Evolutionary conservation across 176 grass and related monocot genomes (phyloP), one percentile per base, ranked within the genome.

Genomic region (Aechmea fasciata): DNA sequence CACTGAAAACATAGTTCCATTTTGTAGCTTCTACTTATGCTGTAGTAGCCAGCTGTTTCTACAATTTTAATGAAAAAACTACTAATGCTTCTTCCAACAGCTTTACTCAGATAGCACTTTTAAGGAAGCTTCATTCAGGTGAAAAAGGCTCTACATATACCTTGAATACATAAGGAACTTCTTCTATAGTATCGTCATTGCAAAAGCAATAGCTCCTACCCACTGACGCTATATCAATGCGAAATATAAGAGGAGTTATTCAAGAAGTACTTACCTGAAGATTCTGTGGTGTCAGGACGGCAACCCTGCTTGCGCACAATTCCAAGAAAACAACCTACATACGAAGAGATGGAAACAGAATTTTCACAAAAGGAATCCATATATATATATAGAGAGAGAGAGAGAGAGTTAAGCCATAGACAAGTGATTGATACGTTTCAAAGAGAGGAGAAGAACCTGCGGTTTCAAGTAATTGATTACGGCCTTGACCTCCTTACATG

Each of bases 261-360:
- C 8, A 61, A 9, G 55, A 18, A 22, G 5, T 61, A 19, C 64
- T 76, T 81, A 93, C 94, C 89, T 93, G 77, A 79, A 90, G 75
- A 73, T 85, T 85, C 80, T 93, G 94, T 25, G 84, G 89, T 33
- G 74, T 79, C 77, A 99, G 76, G 72, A 99, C 90, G 57, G 85
- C 57, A 79, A 99, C 51, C 54, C 94, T 85, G 72, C 84, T 90
- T 9, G 70, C 11, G 66, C 94, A 99, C 47, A 99, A 74, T 75
- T 99, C 94, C 89, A 99, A 77, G 80, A 99, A 99, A 72, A 99
- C 89, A 70, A 64, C 89, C 94, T 99, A 68, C 50, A 87, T 63
- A 47, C 69, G 18, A 33, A 19, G 19, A 65, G 2, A 29, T 51
- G 24, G 9, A 75, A 75, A 49, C 15, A 69, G 9, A 70, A 67